Base-by-base conservation (phyloP, 441 rosid genomes). In the Brassica balearica region DNA sequence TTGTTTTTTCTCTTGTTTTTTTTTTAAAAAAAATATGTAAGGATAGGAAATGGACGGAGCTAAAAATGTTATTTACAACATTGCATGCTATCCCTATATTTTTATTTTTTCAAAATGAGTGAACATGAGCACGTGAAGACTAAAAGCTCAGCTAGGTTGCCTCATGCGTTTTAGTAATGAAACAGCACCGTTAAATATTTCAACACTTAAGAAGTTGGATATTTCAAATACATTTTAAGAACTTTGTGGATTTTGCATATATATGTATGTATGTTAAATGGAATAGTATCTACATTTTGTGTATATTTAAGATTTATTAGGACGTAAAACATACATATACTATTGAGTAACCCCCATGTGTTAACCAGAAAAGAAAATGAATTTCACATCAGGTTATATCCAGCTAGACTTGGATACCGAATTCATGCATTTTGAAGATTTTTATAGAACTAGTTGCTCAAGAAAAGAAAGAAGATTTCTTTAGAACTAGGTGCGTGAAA, bases 41-140 rank as follows among this genome's bases (percentile, higher is more conserved):
- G 69, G 79, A 74, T 74, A 80, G 62, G 64, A 65, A 74, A 65
- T 80, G 82, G 76, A 68, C 70, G 82, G 79, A 80, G 64, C 76
- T 65, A 62, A 58, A 67, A 69, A 12, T 68, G n/a, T 25, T 25
- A 25, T 25, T 25, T 25, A 25, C 27, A 25, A 25, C 36, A 32
- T 29, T 6, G 56, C 19, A 65, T 66, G 38, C 72, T 71, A 78
- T 78, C 73, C 46, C 4, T 25, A 19, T n/a, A 38, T 58, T 19
- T 15, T 6, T 7, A 53, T 2, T 8, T 27, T 69, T 53, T 5
- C 23, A 34, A 32, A 69, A 14, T 14, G 61, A 22, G 78, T 55
- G 43, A 23, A 68, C 19, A 60, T 60, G 9, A 22, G 73, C 53
- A 27, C 8, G 19, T 67, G 19, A 11, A 23, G 14, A 51, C 14